Base-by-base conservation (phyloP, 202 grass and related monocot species). In the Brachypodium distachyon region DNA sequence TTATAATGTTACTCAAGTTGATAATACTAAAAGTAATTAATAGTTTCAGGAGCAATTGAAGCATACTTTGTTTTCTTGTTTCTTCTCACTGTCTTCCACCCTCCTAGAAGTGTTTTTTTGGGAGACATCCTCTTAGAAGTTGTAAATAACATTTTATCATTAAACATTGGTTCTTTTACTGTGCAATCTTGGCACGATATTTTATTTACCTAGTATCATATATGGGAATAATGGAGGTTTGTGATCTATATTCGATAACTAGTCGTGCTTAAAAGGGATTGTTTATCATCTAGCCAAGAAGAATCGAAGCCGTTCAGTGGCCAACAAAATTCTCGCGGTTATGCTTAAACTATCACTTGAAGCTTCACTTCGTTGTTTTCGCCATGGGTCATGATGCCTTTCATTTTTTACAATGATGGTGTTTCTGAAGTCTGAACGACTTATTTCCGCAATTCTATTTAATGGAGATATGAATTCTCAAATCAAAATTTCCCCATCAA, bases 331-430 rank as follows among this genome's bases (percentile, higher is more conserved):
- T 28, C n/a, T 77, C 61, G 16, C 23, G 8, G 52, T 50, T 52
- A 50, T 77, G 23, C 33, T 83, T 77, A 42, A 70, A 48, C 27
- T 56, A 60, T 68, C 57, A 76, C 18, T 27, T 71, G 26, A 72
- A 66, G 48, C 29, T 73, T 73, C 2, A 16, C 39, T 53, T 69
- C n/a, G 43, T 37, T 67, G 4, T 29, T 23, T 67, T 60, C 50
- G 6, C 4, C 27, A 49, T 38, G 28, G 54, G 29, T 36, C 25
- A 63, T 63, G 21, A 77, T 71, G 16, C 31, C 19, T 49, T 64
- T 42, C 42, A 37, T 73, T 67, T 47, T 77, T 52, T 19, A 29
- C 2, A 33, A 14, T 26, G 49, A 47, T 26, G 13, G 11, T 76
- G 29, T 4, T 11, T 47, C 70, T 55, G 27, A 23, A 46, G 22